These are phyloP conservation scores for Asterochloris sp. DNA, from an alignment of 139 green algal genomes.

Conservation along the genomic window DNA sequence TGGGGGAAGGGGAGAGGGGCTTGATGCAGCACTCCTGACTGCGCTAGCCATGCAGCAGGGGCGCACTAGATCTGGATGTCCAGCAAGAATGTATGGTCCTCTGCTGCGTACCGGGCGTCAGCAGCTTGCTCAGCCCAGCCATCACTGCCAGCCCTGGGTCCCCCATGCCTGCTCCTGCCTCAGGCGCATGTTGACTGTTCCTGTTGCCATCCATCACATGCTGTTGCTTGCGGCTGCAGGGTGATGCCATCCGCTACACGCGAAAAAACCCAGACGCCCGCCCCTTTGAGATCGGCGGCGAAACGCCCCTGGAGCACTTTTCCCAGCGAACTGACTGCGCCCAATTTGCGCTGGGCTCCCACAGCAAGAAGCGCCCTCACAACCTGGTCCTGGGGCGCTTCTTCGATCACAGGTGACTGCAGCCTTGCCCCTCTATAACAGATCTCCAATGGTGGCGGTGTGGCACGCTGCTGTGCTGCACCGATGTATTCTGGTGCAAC, in stretches of 20 bases:
- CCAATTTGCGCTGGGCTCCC: slow-evolving; percentile 78
- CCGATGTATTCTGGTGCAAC: no score
- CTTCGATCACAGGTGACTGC: slow-evolving; percentile 5
- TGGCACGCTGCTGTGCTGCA: no score
- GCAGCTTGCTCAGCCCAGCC: neutral
- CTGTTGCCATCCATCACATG: neutral
- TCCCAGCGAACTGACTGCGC: slow-evolving; percentile 48
- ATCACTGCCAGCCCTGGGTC: neutral
- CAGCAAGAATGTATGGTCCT: no score
- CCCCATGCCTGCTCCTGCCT: neutral
- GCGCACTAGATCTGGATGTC: no score
- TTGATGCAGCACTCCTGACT: no score
- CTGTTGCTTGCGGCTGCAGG: slow-evolving; percentile 27
- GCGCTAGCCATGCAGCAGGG: no score
- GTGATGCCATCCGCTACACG: slow-evolving; percentile 64
- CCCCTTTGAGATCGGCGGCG: slow-evolving; percentile 86
- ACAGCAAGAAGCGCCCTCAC: slow-evolving; percentile 96
- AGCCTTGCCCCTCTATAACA: no score
- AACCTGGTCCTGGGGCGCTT: slow-evolving; percentile 91
- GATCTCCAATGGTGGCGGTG: no score
- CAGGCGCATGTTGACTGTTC: neutral
- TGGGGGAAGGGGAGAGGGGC: no score
- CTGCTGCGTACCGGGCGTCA: no score
- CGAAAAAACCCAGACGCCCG: slow-evolving; percentile 79
- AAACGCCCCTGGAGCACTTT: slow-evolving; percentile 67